Percentiles rank a stretch among this genome's conserved stretches.
phyloP scores from a whole-genome alignment of 768 basidiomycete species.

The Lactarius tabidus region DNA sequence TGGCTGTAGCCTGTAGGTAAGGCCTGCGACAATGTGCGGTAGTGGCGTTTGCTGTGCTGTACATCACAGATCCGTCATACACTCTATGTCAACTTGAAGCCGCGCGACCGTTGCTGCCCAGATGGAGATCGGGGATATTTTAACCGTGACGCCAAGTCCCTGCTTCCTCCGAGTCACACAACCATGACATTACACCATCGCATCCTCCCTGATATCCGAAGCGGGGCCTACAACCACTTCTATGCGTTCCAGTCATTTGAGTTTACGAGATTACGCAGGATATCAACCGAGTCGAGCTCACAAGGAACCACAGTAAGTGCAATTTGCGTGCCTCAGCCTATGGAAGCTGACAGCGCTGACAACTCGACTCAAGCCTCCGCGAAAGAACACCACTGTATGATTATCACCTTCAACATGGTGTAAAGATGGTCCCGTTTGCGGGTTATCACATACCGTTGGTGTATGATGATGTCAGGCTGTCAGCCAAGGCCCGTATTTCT shows the following conservation, averaged over 20 bases:
- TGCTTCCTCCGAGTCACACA: too few relatives aligned
- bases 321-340: not conserved
- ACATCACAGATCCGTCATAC: too few relatives aligned
- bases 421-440: constrained; percentile 95
- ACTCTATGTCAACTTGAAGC: too few relatives aligned
- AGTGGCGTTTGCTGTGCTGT: too few relatives aligned
- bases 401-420: constrained; percentile 77
- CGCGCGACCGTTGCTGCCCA: too few relatives aligned
- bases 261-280: not conserved
- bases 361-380: constrained; percentile 30
- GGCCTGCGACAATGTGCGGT: too few relatives aligned
- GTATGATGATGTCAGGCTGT: constrained; percentile 78
- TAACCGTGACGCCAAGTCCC: too few relatives aligned
- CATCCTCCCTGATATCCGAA: not conserved
- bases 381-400: constrained; percentile 80
- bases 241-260: not conserved
- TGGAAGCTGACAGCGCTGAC: not conserved
- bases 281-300: constrained; percentile 7
- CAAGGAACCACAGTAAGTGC: constrained; percentile 5
- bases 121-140: too few relatives aligned
- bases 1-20: too few relatives aligned
- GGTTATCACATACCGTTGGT: constrained; percentile 92
- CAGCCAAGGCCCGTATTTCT: constrained; percentile 59
- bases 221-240: too few relatives aligned
- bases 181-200: constrained; percentile 2